Conservation (phyloP, 177 flowering plant genomes). For the Vitis hybrid region DNA sequence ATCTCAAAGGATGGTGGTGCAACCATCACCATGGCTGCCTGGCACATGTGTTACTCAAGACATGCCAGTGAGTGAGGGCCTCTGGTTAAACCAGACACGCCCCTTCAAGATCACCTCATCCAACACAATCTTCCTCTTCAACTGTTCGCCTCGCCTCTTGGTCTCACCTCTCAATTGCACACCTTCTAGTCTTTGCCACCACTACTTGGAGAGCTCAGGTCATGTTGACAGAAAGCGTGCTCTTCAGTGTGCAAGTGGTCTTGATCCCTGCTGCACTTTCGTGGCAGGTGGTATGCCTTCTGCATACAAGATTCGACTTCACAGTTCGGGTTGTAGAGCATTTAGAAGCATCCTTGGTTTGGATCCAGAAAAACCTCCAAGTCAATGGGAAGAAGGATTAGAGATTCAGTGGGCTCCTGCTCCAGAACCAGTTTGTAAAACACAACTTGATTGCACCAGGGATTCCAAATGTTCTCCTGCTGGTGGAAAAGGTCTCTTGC, state of each 20-base stretch:
- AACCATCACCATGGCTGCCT: slow-evolving; percentile 56
- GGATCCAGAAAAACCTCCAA: slow-evolving; percentile 43
- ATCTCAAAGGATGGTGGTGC: slow-evolving; percentile 47
- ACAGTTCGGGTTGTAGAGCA: slow-evolving; percentile 60
- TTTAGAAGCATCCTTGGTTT: slow-evolving; percentile 63
- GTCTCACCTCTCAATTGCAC: slow-evolving; percentile 73
- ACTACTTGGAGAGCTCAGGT: slow-evolving; percentile 46
- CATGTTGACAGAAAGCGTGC: slow-evolving; percentile 38
- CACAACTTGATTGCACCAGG: slow-evolving; percentile 48
- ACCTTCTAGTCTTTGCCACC: slow-evolving; percentile 59
- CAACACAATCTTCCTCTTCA: slow-evolving; percentile 63
- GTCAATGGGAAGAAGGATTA: slow-evolving; percentile 65
- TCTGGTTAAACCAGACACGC: slow-evolving; percentile 57
- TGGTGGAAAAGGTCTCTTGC: slow-evolving; percentile 21
- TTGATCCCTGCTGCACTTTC: slow-evolving; percentile 63
- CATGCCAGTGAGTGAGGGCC: slow-evolving; percentile 53
- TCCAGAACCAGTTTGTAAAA: slow-evolving; percentile 48
- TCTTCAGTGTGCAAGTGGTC: slow-evolving; percentile 40
- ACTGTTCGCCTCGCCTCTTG: slow-evolving; percentile 64
- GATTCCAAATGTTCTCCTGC: slow-evolving; percentile 38
- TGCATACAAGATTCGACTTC: slow-evolving; percentile 70
- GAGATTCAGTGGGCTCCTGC: slow-evolving; percentile 78
- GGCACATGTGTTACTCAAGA: slow-evolving; percentile 50
- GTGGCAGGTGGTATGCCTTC: slow-evolving; percentile 73
- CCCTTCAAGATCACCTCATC: slow-evolving; percentile 68